Percentiles rank a stretch among this genome's conserved stretches.
Conservation (phyloP, 2,329 filamentous ascomycete species). For the Pseudogymnoascus sp. region DNA sequence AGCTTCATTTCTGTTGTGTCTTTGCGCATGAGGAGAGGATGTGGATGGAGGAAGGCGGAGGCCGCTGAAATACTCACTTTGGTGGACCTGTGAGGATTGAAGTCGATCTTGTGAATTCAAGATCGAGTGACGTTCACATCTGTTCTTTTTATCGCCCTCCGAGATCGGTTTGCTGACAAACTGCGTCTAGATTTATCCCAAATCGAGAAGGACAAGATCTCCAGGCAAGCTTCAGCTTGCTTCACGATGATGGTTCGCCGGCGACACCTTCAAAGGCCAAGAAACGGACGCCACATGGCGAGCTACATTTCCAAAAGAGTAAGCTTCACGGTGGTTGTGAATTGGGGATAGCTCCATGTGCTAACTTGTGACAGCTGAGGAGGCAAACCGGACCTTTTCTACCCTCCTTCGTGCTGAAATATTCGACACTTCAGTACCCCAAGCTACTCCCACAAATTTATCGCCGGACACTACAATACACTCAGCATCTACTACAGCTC, state of each 20-base stretch:
- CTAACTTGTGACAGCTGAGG: constrained; percentile 54
- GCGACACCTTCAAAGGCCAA: constrained; percentile 81
- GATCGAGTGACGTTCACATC: background rate
- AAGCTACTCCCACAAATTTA: constrained; percentile 57
- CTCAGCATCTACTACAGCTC: constrained; percentile 43
- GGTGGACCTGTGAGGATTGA: background rate
- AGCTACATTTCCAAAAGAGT: constrained; percentile 93
- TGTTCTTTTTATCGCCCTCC: background rate
- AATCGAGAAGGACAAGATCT: constrained; percentile 89
- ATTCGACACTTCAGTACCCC: constrained; percentile 84
- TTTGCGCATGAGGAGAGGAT: background rate
- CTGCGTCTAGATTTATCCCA: constrained; percentile 71
- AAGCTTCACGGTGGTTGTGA: constrained; percentile 31
- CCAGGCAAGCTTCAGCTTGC: constrained; percentile 81
- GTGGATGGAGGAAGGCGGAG: background rate
- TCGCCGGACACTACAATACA: constrained; percentile 50
- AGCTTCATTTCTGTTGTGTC: constrained; percentile 15
- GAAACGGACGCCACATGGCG: constrained; percentile 77
- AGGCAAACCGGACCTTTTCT: constrained; percentile 91
- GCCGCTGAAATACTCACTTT: background rate
- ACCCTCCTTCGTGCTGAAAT: constrained; percentile 81
- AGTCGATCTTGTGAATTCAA: background rate
- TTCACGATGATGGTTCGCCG: constrained; percentile 89
- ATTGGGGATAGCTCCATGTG: constrained; percentile 23
- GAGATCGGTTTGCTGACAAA: constrained; percentile 17